Evolutionary conservation across 495 filamentous ascomycete species (phyloP), one percentile per base, ranked within the genome.

Genomic region (Penicillium pulvis): DNA sequence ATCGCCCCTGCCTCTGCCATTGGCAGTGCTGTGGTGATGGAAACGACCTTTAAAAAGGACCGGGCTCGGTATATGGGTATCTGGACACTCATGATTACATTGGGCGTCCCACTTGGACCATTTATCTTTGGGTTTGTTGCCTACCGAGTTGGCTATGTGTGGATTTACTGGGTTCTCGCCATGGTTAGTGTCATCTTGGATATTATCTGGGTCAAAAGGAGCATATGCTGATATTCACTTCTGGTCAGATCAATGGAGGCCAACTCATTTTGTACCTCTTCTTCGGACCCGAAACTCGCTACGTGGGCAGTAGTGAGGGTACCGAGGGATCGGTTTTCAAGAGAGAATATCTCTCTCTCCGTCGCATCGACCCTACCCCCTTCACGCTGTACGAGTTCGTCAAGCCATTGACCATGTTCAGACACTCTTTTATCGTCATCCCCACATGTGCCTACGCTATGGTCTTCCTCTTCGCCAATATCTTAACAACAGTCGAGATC

Each of bases 251-350:
- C 57, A 85, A 84, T 55, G 80, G 71, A 28, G 74, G 66, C 26
- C 82, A 85, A 54, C 76, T 84, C 47, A 69, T 85, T 51, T 55
- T 81, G 35, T 85, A 79, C 51, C 53, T 84, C 31, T 78, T 84
- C 73, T 68, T 85, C n/a, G 78, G 80, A 30, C 78, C 81, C 0
- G 83, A 86, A 63, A 81, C 83, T 14, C 80, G 75, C 44, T 84
- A 82, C 60, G 61, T 84, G 23, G 61, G 59, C 30, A 53, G 63
- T 42, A 58, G 59, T 16, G 58, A 61, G n/a, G 54, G 67, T 4
- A 59, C 60, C 19, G 23, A 57, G 10, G 55, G 60, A 7, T 67
- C 73, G 9, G 55, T 23, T 23, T 73, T 71, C 59, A 73, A 73
- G 47, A 65, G 65, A 19, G 62, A 77, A 57, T 81, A 81, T 58